Evolutionary conservation across 1,284 basidiomycete genomes (phyloP).

Genomic region (Xanthoconium separans): DNA sequence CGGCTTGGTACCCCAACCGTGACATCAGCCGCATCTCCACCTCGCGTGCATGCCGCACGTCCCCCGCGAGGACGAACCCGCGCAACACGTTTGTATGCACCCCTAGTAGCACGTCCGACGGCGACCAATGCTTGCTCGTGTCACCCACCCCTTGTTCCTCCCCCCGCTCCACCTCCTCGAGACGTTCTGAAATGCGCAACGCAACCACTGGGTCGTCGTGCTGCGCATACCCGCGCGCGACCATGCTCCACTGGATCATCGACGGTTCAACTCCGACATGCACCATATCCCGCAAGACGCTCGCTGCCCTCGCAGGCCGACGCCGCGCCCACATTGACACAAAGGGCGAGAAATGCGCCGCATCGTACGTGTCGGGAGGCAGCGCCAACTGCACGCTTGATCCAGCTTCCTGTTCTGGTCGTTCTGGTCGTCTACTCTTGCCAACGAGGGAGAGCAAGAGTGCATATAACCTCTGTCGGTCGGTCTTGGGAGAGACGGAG

Average conservation of each 20-base stretch:
- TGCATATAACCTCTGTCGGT: constrained; percentile 30
- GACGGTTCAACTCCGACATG: constrained; percentile 28
- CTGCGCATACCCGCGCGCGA: constrained; percentile 19
- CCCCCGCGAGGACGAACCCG: constrained; percentile 26
- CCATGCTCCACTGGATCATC: constrained; percentile 27
- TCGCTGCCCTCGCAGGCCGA: constrained; percentile 14
- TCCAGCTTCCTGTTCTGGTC: not conserved
- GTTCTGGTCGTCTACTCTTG: constrained; percentile 6
- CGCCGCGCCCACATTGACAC: constrained; percentile 20
- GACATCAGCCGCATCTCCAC: constrained; percentile 26
- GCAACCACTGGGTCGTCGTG: constrained; percentile 19
- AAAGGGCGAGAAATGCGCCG: constrained; percentile 32
- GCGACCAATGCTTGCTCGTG: not conserved
- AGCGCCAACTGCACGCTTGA: constrained; percentile 9
- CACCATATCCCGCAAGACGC: constrained; percentile 38
- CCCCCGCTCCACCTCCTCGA: constrained; percentile 9
- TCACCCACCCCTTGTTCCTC: too few species aligned
- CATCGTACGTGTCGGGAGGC: constrained; percentile 20
- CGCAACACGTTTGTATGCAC: constrained; percentile 34
- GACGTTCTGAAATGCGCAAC: constrained; percentile 24
- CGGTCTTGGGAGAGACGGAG: constrained; percentile 5
- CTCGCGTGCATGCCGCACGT: constrained; percentile 23
- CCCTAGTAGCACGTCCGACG: constrained; percentile 17
- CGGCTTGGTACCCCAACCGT: constrained; percentile 21
- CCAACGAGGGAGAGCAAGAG: constrained; percentile 23